A percentile compares a stretch with the other conserved stretches of the same genome.
phyloP scores from a whole-genome alignment of 2,329 filamentous ascomycete species.

The Sordariomycetes sp. region DNA sequence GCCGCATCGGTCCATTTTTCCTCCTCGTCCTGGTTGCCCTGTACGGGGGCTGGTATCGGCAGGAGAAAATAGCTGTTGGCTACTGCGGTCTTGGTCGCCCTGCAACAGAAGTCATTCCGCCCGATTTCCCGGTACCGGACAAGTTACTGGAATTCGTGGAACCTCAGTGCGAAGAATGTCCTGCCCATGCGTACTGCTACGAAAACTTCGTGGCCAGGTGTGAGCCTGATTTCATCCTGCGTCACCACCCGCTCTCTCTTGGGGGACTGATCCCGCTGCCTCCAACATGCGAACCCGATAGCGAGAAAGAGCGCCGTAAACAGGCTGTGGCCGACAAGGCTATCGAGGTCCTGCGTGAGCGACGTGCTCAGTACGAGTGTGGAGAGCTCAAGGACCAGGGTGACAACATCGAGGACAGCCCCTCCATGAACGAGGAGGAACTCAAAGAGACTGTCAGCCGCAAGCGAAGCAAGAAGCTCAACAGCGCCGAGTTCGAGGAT shows the following conservation, averaged over 20 bases:
- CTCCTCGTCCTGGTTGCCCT: slow-evolving; percentile 64
- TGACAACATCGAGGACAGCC: slow-evolving; percentile 48
- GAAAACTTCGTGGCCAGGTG: slow-evolving; percentile 68
- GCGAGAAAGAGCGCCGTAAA: slow-evolving; percentile 80
- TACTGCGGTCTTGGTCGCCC: slow-evolving; percentile 81
- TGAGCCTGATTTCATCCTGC: slow-evolving; percentile 78
- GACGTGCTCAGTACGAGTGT: slow-evolving; percentile 85
- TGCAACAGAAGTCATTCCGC: slow-evolving; percentile 39
- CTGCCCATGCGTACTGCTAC: slow-evolving; percentile 83
- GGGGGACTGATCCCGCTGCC: slow-evolving; percentile 75
- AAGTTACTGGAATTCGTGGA: slow-evolving; percentile 60
- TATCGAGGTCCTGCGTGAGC: slow-evolving; percentile 76
- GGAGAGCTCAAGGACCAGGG: slow-evolving; percentile 58
- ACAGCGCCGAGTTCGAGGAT: slow-evolving; percentile 82
- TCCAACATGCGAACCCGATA: slow-evolving; percentile 90
- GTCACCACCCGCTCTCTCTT: slow-evolving; percentile 73
- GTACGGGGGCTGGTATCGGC: slow-evolving; percentile 76
- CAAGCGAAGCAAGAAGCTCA: slow-evolving; percentile 75
- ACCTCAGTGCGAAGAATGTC: slow-evolving; percentile 84
- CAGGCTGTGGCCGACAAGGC: slow-evolving; percentile 82
- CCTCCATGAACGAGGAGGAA: slow-evolving; percentile 56
- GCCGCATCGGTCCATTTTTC: slow-evolving; percentile 56
- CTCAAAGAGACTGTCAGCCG: slow-evolving; percentile 69
- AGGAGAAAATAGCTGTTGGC: slow-evolving; percentile 93
- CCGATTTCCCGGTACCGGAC: slow-evolving; percentile 53